Evolutionary conservation across 805 yeast species (phyloP), one percentile per base, ranked within the genome.

Genomic region (Candida ipomoeae): DNA sequence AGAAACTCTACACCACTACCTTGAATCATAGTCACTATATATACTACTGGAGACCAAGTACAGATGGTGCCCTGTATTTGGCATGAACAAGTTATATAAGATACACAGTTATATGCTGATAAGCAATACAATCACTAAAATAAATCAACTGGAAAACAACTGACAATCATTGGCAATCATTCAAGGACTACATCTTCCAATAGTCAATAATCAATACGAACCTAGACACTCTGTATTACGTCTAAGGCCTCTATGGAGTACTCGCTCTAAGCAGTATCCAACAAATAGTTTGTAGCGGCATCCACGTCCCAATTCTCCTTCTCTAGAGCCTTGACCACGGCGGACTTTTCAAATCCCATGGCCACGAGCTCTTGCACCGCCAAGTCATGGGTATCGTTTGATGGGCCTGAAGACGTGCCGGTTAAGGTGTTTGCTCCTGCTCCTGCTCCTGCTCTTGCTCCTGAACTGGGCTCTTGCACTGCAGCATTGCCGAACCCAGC

Each of bases 281-380:
- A 71, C 55, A 91, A 72, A 61, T 75, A 83, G 64, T 91, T 91
- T 1, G 96, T 87, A n/a, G 98, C 97, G 49, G 84, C 84, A 55
- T 85, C 90, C 49, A 90, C 68, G 61, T 87, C 81, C 88, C 92
- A 87, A 51, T 81, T 74, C 57, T 84, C 83, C 62, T 71, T 76
- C 58, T 81, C 75, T 49, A 91, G 73, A 6, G 97, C 97, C 10
- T 73, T 76, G 6, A 78, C 59, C 1, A 92, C 89, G 47, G 82
- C 84, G 0, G 74, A 73, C 55, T 78, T 77, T 15, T 82, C 78
- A 63, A 91, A 91, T 2, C 98, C 98, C 97, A 91, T 91, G 34
- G 91, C 90, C 20, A 83, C 81, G 55, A 91, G 73, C 65, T 91
- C 96, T 58, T 83, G 85, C 41, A 89, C 74, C 1, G 92, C 87